Evolutionary conservation across 1,284 basidiomycete species (phyloP), one percentile per base, ranked within the genome.

Genomic region (Boletus semigastroideus): DNA sequence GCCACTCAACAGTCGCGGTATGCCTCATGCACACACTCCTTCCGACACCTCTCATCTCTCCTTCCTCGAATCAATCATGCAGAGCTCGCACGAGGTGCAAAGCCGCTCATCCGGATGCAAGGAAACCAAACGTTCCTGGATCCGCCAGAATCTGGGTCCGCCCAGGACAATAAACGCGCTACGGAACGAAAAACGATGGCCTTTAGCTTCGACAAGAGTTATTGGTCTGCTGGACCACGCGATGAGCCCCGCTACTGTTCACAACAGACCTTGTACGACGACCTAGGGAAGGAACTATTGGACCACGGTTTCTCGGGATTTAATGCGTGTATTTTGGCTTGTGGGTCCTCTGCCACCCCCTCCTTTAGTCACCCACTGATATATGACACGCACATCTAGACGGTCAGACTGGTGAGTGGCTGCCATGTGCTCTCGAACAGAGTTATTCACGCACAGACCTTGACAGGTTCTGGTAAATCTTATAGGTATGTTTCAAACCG

Each of bases 301-400:
- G 90, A 98, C 68, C 95, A 98, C 71, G 88, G 92, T 41, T 98
- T 98, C 74, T 77, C 90, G 44, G 97, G 96, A 22, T 99, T 98
- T 76, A 98, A 99, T 78, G 93, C 94, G 49, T 96, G 93, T 80
- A 96, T 97, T 72, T 79, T 98, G 70, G 94, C 94, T 71, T 96
- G 93, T 97, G 74, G 80, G 94, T 87, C 17, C n/a, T 34, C 47
- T 37, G 5, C 11, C 4, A 36, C 25, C 39, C 37, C 17, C 4
- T 40, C 13, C 17, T 2, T 33, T 4, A 25, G 12, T 42, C 17
- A 2, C 30, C 38, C 43, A 38, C 49, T 64, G 37, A 57, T 22
- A 28, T n/a, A 16, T 28, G n/a, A 19, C 39, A 20, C 44, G 38
- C 28, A 36, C 39, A 16, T 47, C 12, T 57, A 92, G 90, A 92